Evolutionary conservation across 768 basidiomycete species (phyloP).

Genomic region (Cystoderma amianthinum): DNA sequence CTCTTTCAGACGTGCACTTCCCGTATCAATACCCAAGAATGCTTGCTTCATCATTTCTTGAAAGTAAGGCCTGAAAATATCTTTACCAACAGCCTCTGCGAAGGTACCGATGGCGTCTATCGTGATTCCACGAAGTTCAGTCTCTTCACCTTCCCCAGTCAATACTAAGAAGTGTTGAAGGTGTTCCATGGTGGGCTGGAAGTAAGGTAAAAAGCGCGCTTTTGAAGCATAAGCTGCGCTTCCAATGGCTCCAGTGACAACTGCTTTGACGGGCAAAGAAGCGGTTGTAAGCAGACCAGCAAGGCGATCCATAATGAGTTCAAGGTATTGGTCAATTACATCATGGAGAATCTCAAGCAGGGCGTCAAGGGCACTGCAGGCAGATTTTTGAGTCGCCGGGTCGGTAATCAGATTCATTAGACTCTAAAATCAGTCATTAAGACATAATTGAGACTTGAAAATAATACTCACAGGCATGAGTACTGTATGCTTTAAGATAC

Average conservation of each 20-base stretch:
- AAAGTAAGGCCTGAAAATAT: slow-evolving; percentile 93
- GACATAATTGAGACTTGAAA: neutral
- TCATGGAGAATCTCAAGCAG: slow-evolving; percentile 92
- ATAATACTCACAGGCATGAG: slow-evolving; percentile 71
- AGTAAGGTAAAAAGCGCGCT: slow-evolving; percentile 87
- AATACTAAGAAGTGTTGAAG: slow-evolving; percentile 87
- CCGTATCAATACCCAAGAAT: slow-evolving; percentile 83
- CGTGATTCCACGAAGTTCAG: slow-evolving; percentile 91
- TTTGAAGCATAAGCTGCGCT: slow-evolving; percentile 97
- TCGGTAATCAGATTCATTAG: slow-evolving; percentile 91
- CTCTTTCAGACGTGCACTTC: slow-evolving; percentile 83
- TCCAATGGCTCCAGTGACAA: slow-evolving; percentile 96
- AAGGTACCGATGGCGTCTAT: slow-evolving; percentile 99
- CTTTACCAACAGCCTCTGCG: slow-evolving; percentile 93
- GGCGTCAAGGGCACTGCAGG: slow-evolving; percentile 96
- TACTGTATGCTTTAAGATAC: slow-evolving; percentile 70
- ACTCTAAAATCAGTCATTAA: slow-evolving; percentile 35
- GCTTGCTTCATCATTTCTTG: slow-evolving; percentile 94
- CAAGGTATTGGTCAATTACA: slow-evolving; percentile 85
- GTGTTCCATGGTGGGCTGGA: slow-evolving; percentile 83
- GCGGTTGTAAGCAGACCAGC: slow-evolving; percentile 81
- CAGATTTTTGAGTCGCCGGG: slow-evolving; percentile 77
- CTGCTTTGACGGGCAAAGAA: slow-evolving; percentile 82
- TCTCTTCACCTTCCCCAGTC: slow-evolving; percentile 84
- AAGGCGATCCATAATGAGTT: slow-evolving; percentile 92